These are phyloP conservation scores for Dacryopinax primogenitus DNA, from an alignment of 768 basidiomycete species.

Conservation along the genomic window DNA sequence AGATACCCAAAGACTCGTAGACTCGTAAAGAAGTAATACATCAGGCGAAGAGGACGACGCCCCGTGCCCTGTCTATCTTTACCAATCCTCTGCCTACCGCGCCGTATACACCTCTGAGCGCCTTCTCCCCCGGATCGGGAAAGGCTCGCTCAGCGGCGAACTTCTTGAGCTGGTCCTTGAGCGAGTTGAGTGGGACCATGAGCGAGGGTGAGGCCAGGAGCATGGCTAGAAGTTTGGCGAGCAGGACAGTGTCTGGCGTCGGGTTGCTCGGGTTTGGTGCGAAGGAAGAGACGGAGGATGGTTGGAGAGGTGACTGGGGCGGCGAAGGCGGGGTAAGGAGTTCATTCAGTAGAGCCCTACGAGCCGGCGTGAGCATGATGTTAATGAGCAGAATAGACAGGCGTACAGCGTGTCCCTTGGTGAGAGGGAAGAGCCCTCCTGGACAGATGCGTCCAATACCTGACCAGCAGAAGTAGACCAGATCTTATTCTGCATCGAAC, in stretches of 20 bases:
- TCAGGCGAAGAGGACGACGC: not conserved
- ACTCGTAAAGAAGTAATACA: not conserved
- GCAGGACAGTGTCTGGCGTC: not conserved
- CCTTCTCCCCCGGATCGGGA: not conserved
- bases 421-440: not conserved
- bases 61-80: not conserved
- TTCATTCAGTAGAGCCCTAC: not conserved
- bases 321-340: not conserved
- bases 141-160: not conserved
- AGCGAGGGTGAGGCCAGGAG: not conserved
- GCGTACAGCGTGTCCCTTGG: not conserved
- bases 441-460: not conserved
- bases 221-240: not conserved
- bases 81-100: not conserved
- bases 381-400: not conserved
- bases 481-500: not conserved
- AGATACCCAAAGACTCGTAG: too few species aligned
- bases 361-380: not conserved
- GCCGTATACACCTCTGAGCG: slow-evolving; percentile 4
- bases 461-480: slow-evolving; percentile 4
- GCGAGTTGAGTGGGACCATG: slow-evolving; percentile 2
- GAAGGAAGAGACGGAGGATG: not conserved
- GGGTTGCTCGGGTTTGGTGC: not conserved
- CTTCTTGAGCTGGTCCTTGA: slow-evolving; percentile 3
- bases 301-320: not conserved